Evolutionary conservation across 2,329 filamentous ascomycete genomes (phyloP), one percentile per base, ranked within the genome.

Genomic region (Lasiodiplodia sp.): DNA sequence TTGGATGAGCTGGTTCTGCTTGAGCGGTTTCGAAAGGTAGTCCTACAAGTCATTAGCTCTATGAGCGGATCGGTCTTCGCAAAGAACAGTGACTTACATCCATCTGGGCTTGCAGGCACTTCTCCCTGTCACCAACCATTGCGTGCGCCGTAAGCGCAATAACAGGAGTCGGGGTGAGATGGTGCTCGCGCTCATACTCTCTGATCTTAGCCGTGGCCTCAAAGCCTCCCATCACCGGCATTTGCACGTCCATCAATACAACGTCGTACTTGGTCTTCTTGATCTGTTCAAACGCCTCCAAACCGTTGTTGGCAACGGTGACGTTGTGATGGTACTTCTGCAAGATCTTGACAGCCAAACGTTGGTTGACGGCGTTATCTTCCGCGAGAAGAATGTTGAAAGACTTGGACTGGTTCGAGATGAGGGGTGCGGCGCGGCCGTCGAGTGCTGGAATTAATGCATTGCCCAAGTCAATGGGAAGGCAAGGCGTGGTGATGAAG

Each of bases 61-160:
- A 65, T 18, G 21, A 7, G 18, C 16, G 4, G 16, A 44, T 57
- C 12, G 25, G 69, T 56, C 4, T 53, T 44, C 31, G 16, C 25
- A 18, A 10, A 14, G 5, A 40, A 10, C 18, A 31, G n/a, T 18
- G 14, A 78, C 78, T 68, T 72, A 80, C 78, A 79, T 99, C 96
- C 96, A 99, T 99, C 83, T 98, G 94, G 11, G 95, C 96, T 78
- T 97, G 93, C 70, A 99, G 96, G 80, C 96, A 99, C 84, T 97
- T 97, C 79, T 99, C 96, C 62, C 96, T 89, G 77, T 99, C 96
- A 72, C 96, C 96, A 84, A 98, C 90, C 96, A 99, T 99, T 74
- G 96, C 96, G 82, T 99, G 96, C 1, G 96, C 96, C 14, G 96
- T 99, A 55, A 99, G 87, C 2, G 96, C 96, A 75, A 99, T 97